phyloP scores from a whole-genome alignment of 768 basidiomycete genomes.

The Rubroboletus pulcherrimus region DNA sequence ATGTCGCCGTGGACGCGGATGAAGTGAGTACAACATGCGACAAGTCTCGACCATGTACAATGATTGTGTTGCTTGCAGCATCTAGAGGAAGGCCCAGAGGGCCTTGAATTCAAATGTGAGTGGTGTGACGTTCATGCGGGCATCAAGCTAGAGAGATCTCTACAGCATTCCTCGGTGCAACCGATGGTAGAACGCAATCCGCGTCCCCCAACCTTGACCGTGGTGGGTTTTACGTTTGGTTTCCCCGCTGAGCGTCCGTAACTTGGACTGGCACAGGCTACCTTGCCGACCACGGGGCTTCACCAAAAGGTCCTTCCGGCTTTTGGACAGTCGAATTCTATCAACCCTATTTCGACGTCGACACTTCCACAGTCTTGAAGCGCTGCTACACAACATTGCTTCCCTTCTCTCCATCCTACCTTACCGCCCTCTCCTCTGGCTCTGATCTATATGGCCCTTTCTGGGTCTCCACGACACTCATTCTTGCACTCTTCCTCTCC shows the following conservation, averaged over 20 bases:
- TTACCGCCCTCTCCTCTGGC: constrained; percentile 52
- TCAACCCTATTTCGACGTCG: constrained; percentile 85
- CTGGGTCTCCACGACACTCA: constrained; percentile 95
- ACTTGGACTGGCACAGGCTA: constrained; percentile 47
- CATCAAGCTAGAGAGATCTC: background rate
- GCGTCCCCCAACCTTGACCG: constrained; percentile 42
- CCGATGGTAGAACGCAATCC: constrained; percentile 25
- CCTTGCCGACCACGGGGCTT: constrained; percentile 48
- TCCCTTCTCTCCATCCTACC: constrained; percentile 65
- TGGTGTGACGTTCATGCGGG: background rate
- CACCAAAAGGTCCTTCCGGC: constrained; percentile 45
- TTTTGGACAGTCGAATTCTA: constrained; percentile 88
- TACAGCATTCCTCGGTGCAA: constrained; percentile 53
- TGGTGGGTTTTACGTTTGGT: constrained; percentile 34
- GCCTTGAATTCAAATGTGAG: constrained; percentile 71
- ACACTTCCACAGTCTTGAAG: constrained; percentile 71
- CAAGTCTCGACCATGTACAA: background rate
- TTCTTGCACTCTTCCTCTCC: constrained; percentile 89
- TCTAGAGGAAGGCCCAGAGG: constrained; percentile 64
- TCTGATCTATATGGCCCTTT: constrained; percentile 86
- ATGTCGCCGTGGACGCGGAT: constrained; percentile 68
- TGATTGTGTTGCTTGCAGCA: constrained; percentile 32
- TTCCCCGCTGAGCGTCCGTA: background rate
- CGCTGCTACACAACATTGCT: constrained; percentile 77
- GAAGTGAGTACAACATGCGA: constrained; percentile 44